These are phyloP conservation scores for Edaphochlamys debaryana DNA, from an alignment of 139 green algal genomes.

Conservation along the genomic window DNA sequence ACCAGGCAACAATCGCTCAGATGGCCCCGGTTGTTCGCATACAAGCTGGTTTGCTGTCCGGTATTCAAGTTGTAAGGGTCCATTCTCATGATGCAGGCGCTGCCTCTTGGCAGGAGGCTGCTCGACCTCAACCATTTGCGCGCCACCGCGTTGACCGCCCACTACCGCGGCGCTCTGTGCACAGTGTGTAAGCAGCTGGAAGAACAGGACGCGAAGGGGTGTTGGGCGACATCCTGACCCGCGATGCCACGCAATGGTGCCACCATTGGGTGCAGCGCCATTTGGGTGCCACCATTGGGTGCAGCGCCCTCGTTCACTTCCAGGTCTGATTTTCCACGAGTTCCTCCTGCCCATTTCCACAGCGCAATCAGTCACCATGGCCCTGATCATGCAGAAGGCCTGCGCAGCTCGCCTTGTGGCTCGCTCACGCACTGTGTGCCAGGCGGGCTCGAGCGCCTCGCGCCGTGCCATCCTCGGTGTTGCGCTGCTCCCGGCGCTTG, in stretches of 20 bases:
- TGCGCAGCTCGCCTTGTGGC: background rate
- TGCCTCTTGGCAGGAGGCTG: conserved; percentile 13
- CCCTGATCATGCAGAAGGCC: conserved; percentile 10
- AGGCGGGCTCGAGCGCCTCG: background rate
- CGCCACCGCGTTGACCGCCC: too few species aligned
- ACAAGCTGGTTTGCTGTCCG: background rate
- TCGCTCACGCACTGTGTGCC: too few species aligned
- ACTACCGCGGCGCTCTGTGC: too few species aligned
- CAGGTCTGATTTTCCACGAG: too few species aligned
- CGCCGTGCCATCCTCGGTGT: conserved; percentile 22
- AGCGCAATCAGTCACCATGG: background rate
- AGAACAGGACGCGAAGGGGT: too few species aligned
- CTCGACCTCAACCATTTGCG: conserved; percentile 20
- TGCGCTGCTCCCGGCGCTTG: background rate
- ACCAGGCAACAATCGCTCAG: conserved; percentile 13
- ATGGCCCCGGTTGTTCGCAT: background rate
- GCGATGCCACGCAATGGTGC: too few species aligned
- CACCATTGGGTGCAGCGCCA: too few species aligned
- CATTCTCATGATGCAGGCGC: background rate
- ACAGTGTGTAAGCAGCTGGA: too few species aligned
- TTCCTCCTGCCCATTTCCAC: background rate
- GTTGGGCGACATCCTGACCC: too few species aligned
- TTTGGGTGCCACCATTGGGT: too few species aligned
- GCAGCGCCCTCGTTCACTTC: too few species aligned
- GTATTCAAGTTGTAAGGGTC: background rate